Base-by-base conservation (phyloP, 1,284 basidiomycete species). In the Hemileia vastatrix region DNA sequence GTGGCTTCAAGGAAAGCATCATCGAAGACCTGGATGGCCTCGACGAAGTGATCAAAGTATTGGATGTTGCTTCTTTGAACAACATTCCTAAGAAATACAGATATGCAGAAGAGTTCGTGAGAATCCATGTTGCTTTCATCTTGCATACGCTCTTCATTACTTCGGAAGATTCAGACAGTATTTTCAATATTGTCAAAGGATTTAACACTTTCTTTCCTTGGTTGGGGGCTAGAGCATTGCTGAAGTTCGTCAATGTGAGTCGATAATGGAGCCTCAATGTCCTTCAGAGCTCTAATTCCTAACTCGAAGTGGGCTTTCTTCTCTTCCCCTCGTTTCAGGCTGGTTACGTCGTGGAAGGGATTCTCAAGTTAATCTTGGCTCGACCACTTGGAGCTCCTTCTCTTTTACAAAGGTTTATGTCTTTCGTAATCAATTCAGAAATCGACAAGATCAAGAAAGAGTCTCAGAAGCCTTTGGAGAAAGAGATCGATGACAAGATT, bases 1-100 rank as follows among this genome's bases (percentile, higher is more conserved):
- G 55, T 11, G 68, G 67, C 1, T 72, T 72, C 65, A 74, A 75
- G 65, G 72, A 75, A 58, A 66, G 64, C 55, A 68, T 70, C 59
- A 74, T 75, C 63, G 73, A 75, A 64, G 67, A 68, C 60, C 72
- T 73, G 64, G 68, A 66, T 2, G 73, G 73, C n/a, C 63, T 75
- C 18, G 71, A 75, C 48, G 68, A 70, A 23, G 36, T 40, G 9
- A 65, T 72, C 54, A 65, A 63, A 18, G 70, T 68, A 52, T 66
- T 75, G 27, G 68, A 68, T 36, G 64, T 75, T 47, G 36, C 36
- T 40, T 15, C 8, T 11, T 40, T 40, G 55, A 54, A 53, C 11
- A 54, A 53, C 51, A 43, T 61, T 43, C 59, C 59, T 6, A 49
- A 33, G 6, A 40, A 48, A 18, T 61, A 47, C 59, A 52, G 59